These are phyloP conservation scores for Lactarius hatsudake DNA, from an alignment of 768 basidiomycete species.

Conservation along the genomic window DNA sequence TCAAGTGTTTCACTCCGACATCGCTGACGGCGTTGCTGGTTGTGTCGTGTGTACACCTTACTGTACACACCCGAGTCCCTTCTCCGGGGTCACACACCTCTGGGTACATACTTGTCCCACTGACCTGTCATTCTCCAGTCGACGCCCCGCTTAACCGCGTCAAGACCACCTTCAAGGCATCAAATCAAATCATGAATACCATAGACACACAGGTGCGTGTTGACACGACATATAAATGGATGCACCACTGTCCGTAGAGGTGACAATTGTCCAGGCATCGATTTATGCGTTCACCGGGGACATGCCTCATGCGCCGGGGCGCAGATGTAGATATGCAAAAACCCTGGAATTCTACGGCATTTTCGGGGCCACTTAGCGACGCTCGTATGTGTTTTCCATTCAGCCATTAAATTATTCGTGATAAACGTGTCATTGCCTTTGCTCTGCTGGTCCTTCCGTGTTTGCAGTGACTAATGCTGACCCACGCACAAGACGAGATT, in stretches of 20 bases:
- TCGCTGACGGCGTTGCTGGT: slow-evolving; percentile 92
- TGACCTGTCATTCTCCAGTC: slow-evolving; percentile 31
- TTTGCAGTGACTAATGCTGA: slow-evolving; percentile 79
- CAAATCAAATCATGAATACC: slow-evolving; percentile 80
- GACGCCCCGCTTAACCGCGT: slow-evolving; percentile 95
- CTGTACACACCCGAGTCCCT: neutral
- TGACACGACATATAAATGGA: too few species aligned
- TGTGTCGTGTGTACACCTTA: slow-evolving; percentile 66
- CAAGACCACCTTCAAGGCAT: slow-evolving; percentile 77
- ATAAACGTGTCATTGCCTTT: slow-evolving; percentile 39
- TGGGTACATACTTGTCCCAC: slow-evolving; percentile 2
- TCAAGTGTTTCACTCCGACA: slow-evolving; percentile 68
- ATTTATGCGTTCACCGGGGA: too few species aligned
- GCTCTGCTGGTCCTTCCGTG: neutral
- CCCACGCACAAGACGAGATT: slow-evolving; percentile 78
- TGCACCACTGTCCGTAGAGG: too few species aligned
- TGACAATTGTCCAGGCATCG: too few species aligned
- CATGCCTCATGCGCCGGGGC: slow-evolving; percentile 49
- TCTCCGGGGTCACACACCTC: slow-evolving; percentile 11
- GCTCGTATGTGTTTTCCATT: slow-evolving; percentile 90
- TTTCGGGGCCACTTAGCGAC: slow-evolving; percentile 92
- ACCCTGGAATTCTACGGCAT: slow-evolving; percentile 68
- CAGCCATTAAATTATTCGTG: slow-evolving; percentile 94
- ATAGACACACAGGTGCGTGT: slow-evolving; percentile 71
- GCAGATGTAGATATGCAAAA: slow-evolving; percentile 73